Percentiles rank a stretch among this genome's conserved stretches.
Conservation (phyloP, 2,329 filamentous ascomycete species). For the Aaosphaeria pasadenensis region DNA sequence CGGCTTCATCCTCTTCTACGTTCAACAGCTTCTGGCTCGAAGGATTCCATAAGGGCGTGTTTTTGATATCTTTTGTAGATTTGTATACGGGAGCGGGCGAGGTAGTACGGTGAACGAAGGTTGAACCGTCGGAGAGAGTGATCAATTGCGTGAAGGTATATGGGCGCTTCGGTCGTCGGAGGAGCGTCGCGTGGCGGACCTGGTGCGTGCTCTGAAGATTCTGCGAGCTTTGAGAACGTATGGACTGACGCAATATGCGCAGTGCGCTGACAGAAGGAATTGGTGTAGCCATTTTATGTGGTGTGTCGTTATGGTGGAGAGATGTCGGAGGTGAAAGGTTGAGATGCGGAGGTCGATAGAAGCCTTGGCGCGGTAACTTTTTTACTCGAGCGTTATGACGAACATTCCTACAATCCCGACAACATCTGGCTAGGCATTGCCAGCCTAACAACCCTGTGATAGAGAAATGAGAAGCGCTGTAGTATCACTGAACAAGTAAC, state of each 20-base stretch:
- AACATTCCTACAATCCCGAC: no score
- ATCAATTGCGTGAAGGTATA: constrained; percentile 98
- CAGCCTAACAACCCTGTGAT: no score
- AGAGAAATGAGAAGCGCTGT: no score
- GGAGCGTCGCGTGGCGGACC: constrained; percentile 77
- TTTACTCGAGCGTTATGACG: neutral
- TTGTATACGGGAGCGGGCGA: constrained; percentile 64
- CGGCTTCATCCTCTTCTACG: constrained; percentile 93
- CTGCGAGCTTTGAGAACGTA: constrained; percentile 15
- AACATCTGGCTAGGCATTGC: no score
- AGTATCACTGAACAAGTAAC: neutral
- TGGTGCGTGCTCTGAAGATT: constrained; percentile 39
- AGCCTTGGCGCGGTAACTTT: neutral
- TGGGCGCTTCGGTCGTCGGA: constrained; percentile 83
- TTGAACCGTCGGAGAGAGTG: constrained; percentile 85
- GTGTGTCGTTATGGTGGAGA: neutral
- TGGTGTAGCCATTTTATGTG: constrained; percentile 26
- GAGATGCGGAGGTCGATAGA: no score
- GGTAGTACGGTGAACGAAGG: constrained; percentile 76
- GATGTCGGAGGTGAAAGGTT: no score
- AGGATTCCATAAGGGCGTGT: constrained; percentile 90
- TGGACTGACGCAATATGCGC: constrained; percentile 25
- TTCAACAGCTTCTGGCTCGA: constrained; percentile 75
- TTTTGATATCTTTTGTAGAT: constrained; percentile 78
- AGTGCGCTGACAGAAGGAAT: constrained; percentile 31